Evolutionary conservation across 148 eudicot species (phyloP).

Genomic region (Rhododendron vialii): DNA sequence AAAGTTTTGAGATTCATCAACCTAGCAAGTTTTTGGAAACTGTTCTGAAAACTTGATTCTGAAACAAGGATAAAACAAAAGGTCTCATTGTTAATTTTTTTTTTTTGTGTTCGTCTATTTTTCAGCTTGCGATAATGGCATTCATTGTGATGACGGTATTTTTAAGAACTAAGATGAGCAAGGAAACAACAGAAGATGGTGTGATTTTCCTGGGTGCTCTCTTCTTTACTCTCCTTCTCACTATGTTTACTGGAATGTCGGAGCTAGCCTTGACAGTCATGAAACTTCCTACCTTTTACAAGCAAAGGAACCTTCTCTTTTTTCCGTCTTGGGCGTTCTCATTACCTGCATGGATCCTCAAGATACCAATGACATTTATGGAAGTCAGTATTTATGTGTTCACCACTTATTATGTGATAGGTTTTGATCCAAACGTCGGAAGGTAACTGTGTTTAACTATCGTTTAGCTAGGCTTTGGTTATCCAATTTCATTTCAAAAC

Average conservation of each 20-base stretch:
- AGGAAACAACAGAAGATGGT: conserved; percentile 43
- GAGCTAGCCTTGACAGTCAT: conserved; percentile 63
- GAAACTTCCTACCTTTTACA: conserved; percentile 78
- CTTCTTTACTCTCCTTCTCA: conserved; percentile 44
- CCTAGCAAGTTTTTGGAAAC: not conserved
- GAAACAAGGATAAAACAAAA: not conserved
- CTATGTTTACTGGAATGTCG: conserved; percentile 67
- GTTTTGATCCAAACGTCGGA: conserved; percentile 60
- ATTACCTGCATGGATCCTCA: conserved; percentile 69
- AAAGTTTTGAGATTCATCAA: not conserved
- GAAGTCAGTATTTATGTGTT: conserved; percentile 62
- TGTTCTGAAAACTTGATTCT: not conserved
- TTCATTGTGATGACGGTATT: conserved; percentile 52
- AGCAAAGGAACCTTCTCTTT: conserved; percentile 77
- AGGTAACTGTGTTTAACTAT: conserved; percentile 12
- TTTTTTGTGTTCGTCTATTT: not conserved
- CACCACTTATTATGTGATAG: conserved; percentile 66
- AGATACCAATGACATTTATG: conserved; percentile 56
- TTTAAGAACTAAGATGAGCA: conserved; percentile 55
- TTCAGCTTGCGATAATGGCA: conserved; percentile 59
- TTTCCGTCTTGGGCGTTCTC: conserved; percentile 87
- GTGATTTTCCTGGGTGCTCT: conserved; percentile 66
- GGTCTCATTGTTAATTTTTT: not conserved
- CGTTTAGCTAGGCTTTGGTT: not conserved
- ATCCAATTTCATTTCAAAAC: not conserved